phyloP scores from a whole-genome alignment of 768 basidiomycete species.

The Phaeotremella skinneri region DNA sequence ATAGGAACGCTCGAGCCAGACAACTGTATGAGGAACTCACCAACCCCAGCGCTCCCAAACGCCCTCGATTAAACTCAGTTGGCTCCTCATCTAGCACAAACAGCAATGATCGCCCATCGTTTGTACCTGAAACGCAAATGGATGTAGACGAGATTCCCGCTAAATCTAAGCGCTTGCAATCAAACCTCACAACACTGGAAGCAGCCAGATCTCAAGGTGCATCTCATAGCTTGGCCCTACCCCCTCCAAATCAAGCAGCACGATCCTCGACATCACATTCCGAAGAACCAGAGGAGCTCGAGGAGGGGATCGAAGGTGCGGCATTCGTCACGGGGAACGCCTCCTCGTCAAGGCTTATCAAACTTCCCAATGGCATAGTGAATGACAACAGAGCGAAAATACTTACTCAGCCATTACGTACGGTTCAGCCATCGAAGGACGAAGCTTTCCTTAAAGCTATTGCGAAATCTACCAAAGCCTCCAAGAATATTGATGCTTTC shows the following conservation, averaged over 20 bases:
- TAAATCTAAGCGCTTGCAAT: neutral
- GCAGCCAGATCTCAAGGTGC: neutral
- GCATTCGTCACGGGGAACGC: neutral
- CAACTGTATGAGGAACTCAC: neutral
- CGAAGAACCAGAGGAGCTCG: conserved; percentile 18
- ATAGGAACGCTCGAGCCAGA: neutral
- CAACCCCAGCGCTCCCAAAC: neutral
- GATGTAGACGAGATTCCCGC: neutral
- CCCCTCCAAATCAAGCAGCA: neutral
- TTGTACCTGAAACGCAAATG: neutral
- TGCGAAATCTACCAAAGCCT: conserved; percentile 36
- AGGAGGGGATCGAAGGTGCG: conserved; percentile 14
- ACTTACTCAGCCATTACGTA: neutral
- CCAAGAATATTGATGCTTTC: conserved; percentile 45
- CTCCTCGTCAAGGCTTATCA: neutral
- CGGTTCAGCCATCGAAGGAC: conserved; percentile 29
- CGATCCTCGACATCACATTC: conserved; percentile 11
- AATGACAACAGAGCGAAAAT: neutral
- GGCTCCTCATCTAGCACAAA: neutral
- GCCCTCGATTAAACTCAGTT: neutral
- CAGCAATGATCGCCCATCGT: neutral
- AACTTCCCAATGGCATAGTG: conserved; percentile 4
- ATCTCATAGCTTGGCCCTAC: neutral
- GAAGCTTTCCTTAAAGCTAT: conserved; percentile 45
- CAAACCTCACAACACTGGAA: neutral